Evolutionary conservation across 2,329 filamentous ascomycete species (phyloP), one percentile per base, ranked within the genome.

Genomic region (Dactylellina sp.): DNA sequence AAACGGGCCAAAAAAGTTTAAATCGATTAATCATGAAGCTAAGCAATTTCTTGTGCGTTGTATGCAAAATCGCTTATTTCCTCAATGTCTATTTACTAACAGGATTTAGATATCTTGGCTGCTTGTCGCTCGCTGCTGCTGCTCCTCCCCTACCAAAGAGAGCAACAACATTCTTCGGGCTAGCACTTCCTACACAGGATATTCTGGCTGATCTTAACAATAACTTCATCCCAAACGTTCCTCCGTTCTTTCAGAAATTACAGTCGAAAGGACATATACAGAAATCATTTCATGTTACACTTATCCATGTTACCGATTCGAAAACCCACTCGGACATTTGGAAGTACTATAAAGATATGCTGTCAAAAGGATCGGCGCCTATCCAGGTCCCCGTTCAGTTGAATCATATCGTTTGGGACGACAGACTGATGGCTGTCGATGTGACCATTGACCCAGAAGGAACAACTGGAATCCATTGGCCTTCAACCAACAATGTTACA

Each of bases 241-340:
- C 87, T n/a, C 84, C 83, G 20, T 89, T 97, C 79, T 98, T 91
- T 83, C 86, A 86, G 78, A 87, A 91, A 66, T 86, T 99, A 32
- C 87, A 90, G 80, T 85, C 89, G 77, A 86, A 85, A 1, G 86
- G 89, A 18, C 91, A 95, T 62, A 82, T 98, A 2, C 94, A 98
- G 81, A 80, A 86, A n/a, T 85, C 89, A 44, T 99, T 98, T 80
- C 95, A 99, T 80, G 91, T 99, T 66, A 99, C 95, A 0, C 86
- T 99, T 37, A 92, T 97, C 81, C 95, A 99, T 81, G 89, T 89
- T 50, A 88, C 89, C 9, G 84, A 83, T 1, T 83, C 87, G 7
- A 84, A 84, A 40, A 82, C 89, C 22, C 81, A 89, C 75, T 86
- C 89, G 0, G 86, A 89, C 7, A 84, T 94, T 60, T 99, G 95